Evolutionary conservation across 1,284 basidiomycete genomes (phyloP).

Genomic region (Mycena sp.): DNA sequence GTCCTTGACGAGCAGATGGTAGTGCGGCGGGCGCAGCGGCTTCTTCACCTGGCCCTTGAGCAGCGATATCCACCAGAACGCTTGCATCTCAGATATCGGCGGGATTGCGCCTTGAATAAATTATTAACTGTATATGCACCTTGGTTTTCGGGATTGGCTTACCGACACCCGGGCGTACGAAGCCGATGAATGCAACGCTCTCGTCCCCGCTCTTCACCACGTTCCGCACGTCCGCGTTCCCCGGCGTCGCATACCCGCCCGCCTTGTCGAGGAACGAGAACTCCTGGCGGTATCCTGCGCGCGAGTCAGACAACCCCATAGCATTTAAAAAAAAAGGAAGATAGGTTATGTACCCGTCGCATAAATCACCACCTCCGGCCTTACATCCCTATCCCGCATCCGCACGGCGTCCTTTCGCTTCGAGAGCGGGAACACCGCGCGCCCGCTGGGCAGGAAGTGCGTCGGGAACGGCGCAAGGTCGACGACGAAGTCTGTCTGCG

Average conservation of each 20-base stretch:
- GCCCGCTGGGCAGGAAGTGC: conserved; percentile 55
- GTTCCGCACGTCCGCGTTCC: conserved; percentile 62
- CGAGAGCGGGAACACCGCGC: conserved; percentile 57
- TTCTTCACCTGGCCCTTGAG: conserved; percentile 53
- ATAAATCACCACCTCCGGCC: conserved; percentile 61
- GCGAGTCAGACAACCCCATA: background rate
- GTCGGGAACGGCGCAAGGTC: conserved; percentile 70
- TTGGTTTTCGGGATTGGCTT: background rate
- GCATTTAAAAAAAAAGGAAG: background rate
- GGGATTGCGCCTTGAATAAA: conserved; percentile 62
- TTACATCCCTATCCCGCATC: conserved; percentile 53
- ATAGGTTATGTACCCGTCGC: conserved; percentile 47
- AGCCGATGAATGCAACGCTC: conserved; percentile 68
- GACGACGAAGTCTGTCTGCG: conserved; percentile 58
- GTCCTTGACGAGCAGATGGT: conserved; percentile 65
- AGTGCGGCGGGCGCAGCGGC: conserved; percentile 60
- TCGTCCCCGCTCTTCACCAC: conserved; percentile 59
- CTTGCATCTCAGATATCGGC: conserved; percentile 73
- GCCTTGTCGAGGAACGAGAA: conserved; percentile 61
- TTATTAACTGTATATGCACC: background rate
- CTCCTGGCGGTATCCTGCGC: conserved; percentile 56
- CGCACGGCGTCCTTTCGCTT: conserved; percentile 55
- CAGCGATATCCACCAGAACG: conserved; percentile 68
- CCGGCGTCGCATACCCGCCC: conserved; percentile 58
- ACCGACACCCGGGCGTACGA: conserved; percentile 66